These are phyloP conservation scores for Roridomyces roridus DNA, from an alignment of 768 basidiomycete species.

Conservation along the genomic window DNA sequence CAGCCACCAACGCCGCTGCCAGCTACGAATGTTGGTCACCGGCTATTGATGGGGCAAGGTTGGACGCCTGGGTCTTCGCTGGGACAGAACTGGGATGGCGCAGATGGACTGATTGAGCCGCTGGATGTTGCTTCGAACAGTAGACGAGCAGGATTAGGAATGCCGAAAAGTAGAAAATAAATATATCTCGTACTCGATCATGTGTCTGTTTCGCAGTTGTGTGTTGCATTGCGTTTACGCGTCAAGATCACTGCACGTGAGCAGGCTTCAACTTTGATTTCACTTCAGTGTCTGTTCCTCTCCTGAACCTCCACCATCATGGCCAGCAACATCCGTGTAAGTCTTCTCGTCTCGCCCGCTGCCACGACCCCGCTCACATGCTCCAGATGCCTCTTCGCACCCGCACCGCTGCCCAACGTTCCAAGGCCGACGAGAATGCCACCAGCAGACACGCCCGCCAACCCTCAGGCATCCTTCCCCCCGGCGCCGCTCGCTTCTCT, in stretches of 20 bases:
- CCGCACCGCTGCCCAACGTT: slow-evolving; percentile 68
- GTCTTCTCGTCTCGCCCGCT: slow-evolving; percentile 31
- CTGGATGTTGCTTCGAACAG: slow-evolving; percentile 51
- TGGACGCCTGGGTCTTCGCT: slow-evolving; percentile 75
- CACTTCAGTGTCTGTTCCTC: slow-evolving; percentile 29
- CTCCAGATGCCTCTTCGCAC: slow-evolving; percentile 69
- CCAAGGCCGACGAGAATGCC: slow-evolving; percentile 82
- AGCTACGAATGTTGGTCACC: slow-evolving; percentile 69
- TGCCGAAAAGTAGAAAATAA: slow-evolving; percentile 10
- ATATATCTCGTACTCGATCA: slow-evolving; percentile 11
- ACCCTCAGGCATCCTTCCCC: slow-evolving; percentile 51
- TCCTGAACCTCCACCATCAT: slow-evolving; percentile 39
- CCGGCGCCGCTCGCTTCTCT: slow-evolving; percentile 57
- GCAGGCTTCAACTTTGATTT: slow-evolving; percentile 33
- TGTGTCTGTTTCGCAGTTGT: slow-evolving; percentile 11
- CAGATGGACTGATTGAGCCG: slow-evolving; percentile 59
- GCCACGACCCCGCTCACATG: slow-evolving; percentile 21
- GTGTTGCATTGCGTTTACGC: too few relatives aligned
- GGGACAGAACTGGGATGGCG: slow-evolving; percentile 43
- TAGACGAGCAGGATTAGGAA: slow-evolving; percentile 64
- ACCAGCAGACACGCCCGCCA: slow-evolving; percentile 71
- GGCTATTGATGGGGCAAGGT: slow-evolving; percentile 73
- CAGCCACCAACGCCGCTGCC: slow-evolving; percentile 56
- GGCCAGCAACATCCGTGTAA: slow-evolving; percentile 68
- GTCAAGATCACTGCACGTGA: too few relatives aligned